Percentiles rank a stretch among this genome's conserved stretches.
Evolutionary conservation across 2,329 filamentous ascomycete species (phyloP).

Genomic region (Alternaria sp.): DNA sequence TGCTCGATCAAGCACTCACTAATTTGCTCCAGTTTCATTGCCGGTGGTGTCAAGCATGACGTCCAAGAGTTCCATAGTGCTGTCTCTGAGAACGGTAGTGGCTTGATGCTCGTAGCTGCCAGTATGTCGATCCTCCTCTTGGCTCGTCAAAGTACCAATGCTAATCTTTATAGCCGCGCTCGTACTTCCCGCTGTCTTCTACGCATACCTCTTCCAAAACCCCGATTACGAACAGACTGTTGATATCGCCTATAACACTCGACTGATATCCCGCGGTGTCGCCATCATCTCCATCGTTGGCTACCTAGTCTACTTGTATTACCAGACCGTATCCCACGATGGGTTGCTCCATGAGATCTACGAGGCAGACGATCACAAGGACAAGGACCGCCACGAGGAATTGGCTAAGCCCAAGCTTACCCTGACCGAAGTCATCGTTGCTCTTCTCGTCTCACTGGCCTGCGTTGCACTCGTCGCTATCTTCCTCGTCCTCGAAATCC

Average conservation of each 20-base stretch:
- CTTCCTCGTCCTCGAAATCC: constrained; percentile 75
- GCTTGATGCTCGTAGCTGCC: constrained; percentile 77
- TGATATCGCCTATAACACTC: constrained; percentile 62
- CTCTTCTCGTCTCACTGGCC: constrained; percentile 67
- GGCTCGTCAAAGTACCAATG: constrained; percentile 15
- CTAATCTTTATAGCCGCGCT: constrained; percentile 51
- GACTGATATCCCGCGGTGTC: constrained; percentile 73
- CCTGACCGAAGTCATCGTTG: constrained; percentile 72
- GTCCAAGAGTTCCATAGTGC: constrained; percentile 76
- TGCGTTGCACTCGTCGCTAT: constrained; percentile 77
- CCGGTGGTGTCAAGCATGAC: constrained; percentile 71
- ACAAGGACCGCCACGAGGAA: constrained; percentile 69
- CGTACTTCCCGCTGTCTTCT: constrained; percentile 61
- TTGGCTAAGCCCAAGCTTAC: constrained; percentile 71
- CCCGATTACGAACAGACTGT: constrained; percentile 37
- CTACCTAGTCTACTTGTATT: constrained; percentile 67
- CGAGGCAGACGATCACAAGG: constrained; percentile 70
- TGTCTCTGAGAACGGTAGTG: constrained; percentile 79
- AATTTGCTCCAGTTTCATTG: constrained; percentile 63
- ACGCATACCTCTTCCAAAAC: constrained; percentile 46
- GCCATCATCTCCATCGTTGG: constrained; percentile 73
- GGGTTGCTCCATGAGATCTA: constrained; percentile 78
- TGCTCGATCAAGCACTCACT: background rate
- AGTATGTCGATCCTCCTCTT: constrained; percentile 48
- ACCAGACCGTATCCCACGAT: constrained; percentile 79